phyloP scores from a whole-genome alignment of 495 filamentous ascomycete genomes.

The Talaromyces stipitatus region DNA sequence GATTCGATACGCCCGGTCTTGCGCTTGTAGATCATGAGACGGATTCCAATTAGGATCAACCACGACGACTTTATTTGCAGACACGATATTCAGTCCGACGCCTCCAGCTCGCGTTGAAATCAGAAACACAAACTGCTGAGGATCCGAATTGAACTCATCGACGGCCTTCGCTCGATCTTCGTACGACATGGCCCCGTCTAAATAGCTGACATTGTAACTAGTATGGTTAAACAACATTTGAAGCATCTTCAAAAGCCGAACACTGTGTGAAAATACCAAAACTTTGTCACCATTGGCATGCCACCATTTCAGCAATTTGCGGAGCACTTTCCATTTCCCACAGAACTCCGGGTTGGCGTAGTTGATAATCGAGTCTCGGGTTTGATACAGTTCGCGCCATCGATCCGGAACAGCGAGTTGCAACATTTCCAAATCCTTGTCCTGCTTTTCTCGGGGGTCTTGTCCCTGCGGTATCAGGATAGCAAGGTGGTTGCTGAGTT shows the following conservation, averaged over 20 bases:
- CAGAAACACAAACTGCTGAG: slow-evolving; percentile 85
- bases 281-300: slow-evolving; percentile 86
- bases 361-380: slow-evolving; percentile 70
- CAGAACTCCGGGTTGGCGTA: slow-evolving; percentile 89
- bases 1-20: slow-evolving; percentile 94
- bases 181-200: slow-evolving; percentile 83
- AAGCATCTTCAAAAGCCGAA: slow-evolving; percentile 78
- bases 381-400: slow-evolving; percentile 70
- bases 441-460: slow-evolving; percentile 69
- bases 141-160: slow-evolving; percentile 87
- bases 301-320: slow-evolving; percentile 85
- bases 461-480: slow-evolving; percentile 68
- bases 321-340: slow-evolving; percentile 92
- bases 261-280: slow-evolving; percentile 85
- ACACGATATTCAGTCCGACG: slow-evolving; percentile 89
- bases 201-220: slow-evolving; percentile 83
- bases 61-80: slow-evolving; percentile 96
- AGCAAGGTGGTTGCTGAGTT: slow-evolving; percentile 86
- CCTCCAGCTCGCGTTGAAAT: slow-evolving; percentile 93
- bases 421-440: slow-evolving; percentile 69
- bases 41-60: slow-evolving; percentile 99
- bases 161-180: slow-evolving; percentile 73
- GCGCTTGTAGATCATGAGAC: slow-evolving; percentile 85
- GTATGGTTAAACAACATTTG: slow-evolving; percentile 81
- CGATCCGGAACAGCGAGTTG: slow-evolving; percentile 65